These are phyloP conservation scores for Linaria vulgaris DNA, from an alignment of 257 asterid species.

Conservation along the genomic window DNA sequence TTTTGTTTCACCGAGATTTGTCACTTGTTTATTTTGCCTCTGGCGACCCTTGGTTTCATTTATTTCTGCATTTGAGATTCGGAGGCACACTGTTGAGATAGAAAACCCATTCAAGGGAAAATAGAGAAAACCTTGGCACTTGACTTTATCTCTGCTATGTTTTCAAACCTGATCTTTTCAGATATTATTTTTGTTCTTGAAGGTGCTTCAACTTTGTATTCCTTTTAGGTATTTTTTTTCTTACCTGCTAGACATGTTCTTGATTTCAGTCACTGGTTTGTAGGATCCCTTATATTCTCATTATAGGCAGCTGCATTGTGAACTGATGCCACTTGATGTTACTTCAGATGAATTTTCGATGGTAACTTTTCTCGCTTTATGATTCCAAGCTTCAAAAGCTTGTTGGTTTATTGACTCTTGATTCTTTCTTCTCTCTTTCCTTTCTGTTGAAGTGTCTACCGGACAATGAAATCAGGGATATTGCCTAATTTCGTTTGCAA, in stretches of 20 bases:
- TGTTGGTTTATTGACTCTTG: background rate
- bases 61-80: background rate
- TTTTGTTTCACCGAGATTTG: background rate
- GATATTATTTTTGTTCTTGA: background rate
- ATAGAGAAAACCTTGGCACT: background rate
- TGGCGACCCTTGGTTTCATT: background rate
- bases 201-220: background rate
- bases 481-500: background rate
- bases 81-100: background rate
- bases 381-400: constrained; percentile 3
- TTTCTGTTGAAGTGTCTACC: constrained; percentile 17
- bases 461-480: constrained; percentile 3
- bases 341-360: constrained; percentile 56
- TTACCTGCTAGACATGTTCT: background rate
- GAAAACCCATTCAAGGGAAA: no score
- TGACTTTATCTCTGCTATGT: background rate
- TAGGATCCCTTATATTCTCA: constrained; percentile 83
- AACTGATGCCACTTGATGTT: constrained; percentile 63
- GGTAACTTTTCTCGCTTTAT: constrained; percentile 41
- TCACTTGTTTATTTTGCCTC: constrained; percentile 1
- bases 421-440: no score
- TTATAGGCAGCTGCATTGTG: constrained; percentile 75
- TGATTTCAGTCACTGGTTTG: constrained; percentile 22
- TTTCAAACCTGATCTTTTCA: background rate
- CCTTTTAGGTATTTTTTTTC: constrained; percentile 8